phyloP scores from a whole-genome alignment of 495 filamentous ascomycete species.

The Durotheca rogersii region DNA sequence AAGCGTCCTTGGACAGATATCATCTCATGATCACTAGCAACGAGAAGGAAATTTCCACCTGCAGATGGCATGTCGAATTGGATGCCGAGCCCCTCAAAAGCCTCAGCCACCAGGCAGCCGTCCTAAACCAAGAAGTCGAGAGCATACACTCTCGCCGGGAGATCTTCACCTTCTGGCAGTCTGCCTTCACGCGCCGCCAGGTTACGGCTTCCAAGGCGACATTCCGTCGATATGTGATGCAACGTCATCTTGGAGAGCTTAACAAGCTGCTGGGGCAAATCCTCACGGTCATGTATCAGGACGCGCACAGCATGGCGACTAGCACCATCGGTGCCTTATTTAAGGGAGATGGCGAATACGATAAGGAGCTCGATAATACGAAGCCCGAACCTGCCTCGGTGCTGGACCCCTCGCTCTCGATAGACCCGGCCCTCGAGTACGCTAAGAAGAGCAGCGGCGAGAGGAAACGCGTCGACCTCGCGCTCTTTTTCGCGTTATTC shows the following conservation, averaged over 20 bases:
- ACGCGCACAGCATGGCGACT: slow-evolving; percentile 24
- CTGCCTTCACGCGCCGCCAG: slow-evolving; percentile 23
- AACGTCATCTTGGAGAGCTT: slow-evolving; percentile 30
- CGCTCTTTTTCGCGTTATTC: slow-evolving; percentile 39
- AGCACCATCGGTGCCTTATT: slow-evolving; percentile 30
- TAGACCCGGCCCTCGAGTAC: slow-evolving; percentile 27
- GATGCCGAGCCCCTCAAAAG: slow-evolving; percentile 7
- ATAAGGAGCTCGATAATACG: not conserved
- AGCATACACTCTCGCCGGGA: slow-evolving; percentile 15
- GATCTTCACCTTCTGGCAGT: slow-evolving; percentile 34
- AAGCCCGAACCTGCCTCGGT: not conserved
- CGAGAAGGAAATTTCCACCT: slow-evolving; percentile 6
- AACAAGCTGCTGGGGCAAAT: slow-evolving; percentile 33
- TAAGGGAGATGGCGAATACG: not conserved
- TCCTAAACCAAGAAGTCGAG: slow-evolving; percentile 6
- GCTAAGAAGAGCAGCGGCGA: slow-evolving; percentile 39
- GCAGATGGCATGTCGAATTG: slow-evolving; percentile 6
- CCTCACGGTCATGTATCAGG: slow-evolving; percentile 33
- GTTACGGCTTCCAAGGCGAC: slow-evolving; percentile 17
- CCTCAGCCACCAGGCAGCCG: not conserved
- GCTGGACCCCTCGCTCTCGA: slow-evolving; percentile 23
- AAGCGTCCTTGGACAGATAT: not conserved
- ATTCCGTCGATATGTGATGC: slow-evolving; percentile 28
- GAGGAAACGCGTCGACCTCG: slow-evolving; percentile 40
- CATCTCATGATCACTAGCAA: not conserved